Conservation (phyloP, 2,329 filamentous ascomycete species). For the Neopestalotiopsis sp. region DNA sequence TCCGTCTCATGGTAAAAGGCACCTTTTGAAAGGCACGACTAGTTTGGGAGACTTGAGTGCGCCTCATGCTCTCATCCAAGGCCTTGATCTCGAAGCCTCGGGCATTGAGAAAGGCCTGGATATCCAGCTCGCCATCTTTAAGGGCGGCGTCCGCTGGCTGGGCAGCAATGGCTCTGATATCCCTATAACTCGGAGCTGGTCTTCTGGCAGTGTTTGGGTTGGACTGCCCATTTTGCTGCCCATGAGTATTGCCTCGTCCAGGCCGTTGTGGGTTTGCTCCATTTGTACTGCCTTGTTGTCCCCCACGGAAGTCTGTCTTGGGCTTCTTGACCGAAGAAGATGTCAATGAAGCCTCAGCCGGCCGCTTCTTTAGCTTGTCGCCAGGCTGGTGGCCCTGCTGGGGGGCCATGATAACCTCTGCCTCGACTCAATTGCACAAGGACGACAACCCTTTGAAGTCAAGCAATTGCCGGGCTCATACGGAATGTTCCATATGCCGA, state of each 20-base stretch:
- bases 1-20: conserved; percentile 79
- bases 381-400: conserved; percentile 14
- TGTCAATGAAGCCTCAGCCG: conserved; percentile 18
- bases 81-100: conserved; percentile 90
- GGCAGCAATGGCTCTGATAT: conserved; percentile 55
- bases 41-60: conserved; percentile 66
- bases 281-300: neutral
- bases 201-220: conserved; percentile 44
- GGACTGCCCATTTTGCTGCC: conserved; percentile 26
- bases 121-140: conserved; percentile 80
- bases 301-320: conserved; percentile 23
- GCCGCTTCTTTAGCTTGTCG: conserved; percentile 21
- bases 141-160: conserved; percentile 58
- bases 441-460: neutral
- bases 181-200: conserved; percentile 43
- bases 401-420: conserved; percentile 12
- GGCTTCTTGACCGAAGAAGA: conserved; percentile 19
- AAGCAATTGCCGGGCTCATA: neutral
- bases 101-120: conserved; percentile 82
- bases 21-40: conserved; percentile 90
- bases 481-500: neutral
- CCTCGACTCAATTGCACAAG: neutral
- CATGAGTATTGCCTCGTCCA: neutral
- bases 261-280: neutral
- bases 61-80: conserved; percentile 80